phyloP scores from a whole-genome alignment of 2,329 filamentous ascomycete genomes.

The Leptographium galeiforme region DNA sequence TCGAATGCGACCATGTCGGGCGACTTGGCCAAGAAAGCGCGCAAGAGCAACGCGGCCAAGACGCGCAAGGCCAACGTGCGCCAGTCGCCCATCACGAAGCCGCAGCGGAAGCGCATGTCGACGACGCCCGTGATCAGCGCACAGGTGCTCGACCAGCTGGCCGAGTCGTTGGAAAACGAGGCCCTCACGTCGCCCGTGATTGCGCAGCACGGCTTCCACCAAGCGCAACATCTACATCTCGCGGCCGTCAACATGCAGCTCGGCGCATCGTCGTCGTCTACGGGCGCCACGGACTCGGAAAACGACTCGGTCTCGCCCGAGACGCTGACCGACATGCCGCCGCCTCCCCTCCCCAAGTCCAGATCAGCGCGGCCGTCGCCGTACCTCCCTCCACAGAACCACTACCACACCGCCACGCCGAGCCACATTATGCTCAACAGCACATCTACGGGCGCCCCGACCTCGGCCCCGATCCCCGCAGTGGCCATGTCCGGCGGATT shows the following conservation, averaged over 20 bases:
- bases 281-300: slow-evolving; percentile 41
- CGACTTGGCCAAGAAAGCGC: slow-evolving; percentile 36
- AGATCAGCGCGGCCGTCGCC: slow-evolving; percentile 54
- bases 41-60: slow-evolving; percentile 39
- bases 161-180: slow-evolving; percentile 27
- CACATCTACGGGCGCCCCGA: neutral
- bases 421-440: slow-evolving; percentile 3
- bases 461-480: neutral
- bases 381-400: slow-evolving; percentile 44
- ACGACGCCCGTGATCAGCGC: slow-evolving; percentile 43
- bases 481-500: slow-evolving; percentile 18
- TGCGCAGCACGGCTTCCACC: slow-evolving; percentile 22
- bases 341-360: slow-evolving; percentile 52
- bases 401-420: neutral
- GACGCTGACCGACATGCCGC: slow-evolving; percentile 51
- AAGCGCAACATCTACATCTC: slow-evolving; percentile 18
- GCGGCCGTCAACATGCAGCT: slow-evolving; percentile 10
- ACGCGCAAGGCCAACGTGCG: slow-evolving; percentile 41
- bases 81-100: slow-evolving; percentile 62
- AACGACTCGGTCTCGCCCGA: slow-evolving; percentile 54
- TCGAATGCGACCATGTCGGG: neutral
- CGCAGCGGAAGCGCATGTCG: slow-evolving; percentile 39
- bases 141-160: slow-evolving; percentile 39
- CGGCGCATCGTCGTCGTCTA: slow-evolving; percentile 21
- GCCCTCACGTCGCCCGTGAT: slow-evolving; percentile 10